Conservation (phyloP, 2,329 filamentous ascomycete species). For the Nannizziopsis barbatae region DNA sequence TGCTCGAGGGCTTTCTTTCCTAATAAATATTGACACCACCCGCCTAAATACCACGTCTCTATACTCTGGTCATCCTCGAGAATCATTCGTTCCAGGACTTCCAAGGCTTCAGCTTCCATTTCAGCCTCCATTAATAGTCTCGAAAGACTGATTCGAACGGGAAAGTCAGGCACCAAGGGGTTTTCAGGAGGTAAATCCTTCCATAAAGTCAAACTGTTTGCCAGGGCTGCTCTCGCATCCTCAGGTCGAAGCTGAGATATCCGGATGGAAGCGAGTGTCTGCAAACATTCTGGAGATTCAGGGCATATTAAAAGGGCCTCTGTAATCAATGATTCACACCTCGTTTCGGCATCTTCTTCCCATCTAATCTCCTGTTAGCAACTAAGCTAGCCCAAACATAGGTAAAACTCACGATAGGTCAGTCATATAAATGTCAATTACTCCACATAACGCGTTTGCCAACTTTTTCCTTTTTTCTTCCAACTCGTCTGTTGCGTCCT, state of each 20-base stretch:
- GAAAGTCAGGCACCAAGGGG: conserved; percentile 68
- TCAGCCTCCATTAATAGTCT: conserved; percentile 82
- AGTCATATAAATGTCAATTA: conserved; percentile 98
- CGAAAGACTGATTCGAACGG: conserved; percentile 70
- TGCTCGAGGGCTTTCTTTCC: conserved; percentile 29
- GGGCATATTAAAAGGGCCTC: conserved; percentile 81
- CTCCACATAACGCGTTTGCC: conserved; percentile 82
- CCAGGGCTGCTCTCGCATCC: conserved; percentile 69
- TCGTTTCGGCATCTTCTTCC: conserved; percentile 80
- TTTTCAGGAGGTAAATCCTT: conserved; percentile 62
- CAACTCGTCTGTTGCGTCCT: conserved; percentile 32
- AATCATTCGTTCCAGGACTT: conserved; percentile 72
- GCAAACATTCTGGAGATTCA: conserved; percentile 74
- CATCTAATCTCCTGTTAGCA: conserved; percentile 33
- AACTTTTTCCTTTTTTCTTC: conserved; percentile 71
- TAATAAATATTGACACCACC: conserved; percentile 77
- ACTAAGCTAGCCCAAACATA: not conserved
- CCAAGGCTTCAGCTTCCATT: conserved; percentile 72
- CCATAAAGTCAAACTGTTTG: conserved; percentile 73
- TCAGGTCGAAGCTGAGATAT: conserved; percentile 73
- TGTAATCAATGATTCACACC: conserved; percentile 79
- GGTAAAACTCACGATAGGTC: conserved; percentile 60
- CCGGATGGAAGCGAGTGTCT: conserved; percentile 85
- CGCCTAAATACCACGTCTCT: conserved; percentile 93
- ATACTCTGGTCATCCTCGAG: conserved; percentile 87